Percentiles rank a stretch among this genome's conserved stretches.
phyloP scores from a whole-genome alignment of 495 filamentous ascomycete genomes.

The Pseudevernia furfuracea region DNA sequence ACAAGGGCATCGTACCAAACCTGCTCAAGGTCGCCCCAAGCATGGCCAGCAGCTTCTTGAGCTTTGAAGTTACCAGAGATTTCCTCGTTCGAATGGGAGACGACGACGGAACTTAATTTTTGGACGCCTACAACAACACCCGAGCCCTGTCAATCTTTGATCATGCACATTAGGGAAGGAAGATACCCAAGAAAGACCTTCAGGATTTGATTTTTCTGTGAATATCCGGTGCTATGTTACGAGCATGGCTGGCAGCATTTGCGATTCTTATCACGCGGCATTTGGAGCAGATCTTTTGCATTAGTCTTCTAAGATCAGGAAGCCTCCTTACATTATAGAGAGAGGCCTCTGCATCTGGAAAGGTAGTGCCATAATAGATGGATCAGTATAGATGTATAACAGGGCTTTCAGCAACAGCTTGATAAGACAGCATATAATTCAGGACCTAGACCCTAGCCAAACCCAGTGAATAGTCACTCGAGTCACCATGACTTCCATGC shows the following conservation, averaged over 20 bases:
- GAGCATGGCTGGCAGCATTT: conserved; percentile 2
- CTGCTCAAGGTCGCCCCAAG: conserved; percentile 94
- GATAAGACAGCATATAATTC: background rate
- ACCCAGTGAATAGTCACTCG: background rate
- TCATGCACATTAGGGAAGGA: conserved; percentile 6
- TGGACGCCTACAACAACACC: background rate
- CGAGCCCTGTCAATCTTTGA: background rate
- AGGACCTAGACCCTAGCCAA: background rate
- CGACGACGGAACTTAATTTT: conserved; percentile 11
- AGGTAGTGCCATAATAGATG: conserved; percentile 4
- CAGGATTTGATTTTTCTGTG: background rate
- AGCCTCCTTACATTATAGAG: background rate
- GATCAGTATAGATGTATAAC: background rate
- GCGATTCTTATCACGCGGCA: background rate
- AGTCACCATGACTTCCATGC: background rate
- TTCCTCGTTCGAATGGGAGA: conserved; percentile 58
- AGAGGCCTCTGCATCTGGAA: background rate
- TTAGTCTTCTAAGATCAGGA: conserved; percentile 2
- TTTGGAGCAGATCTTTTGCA: background rate
- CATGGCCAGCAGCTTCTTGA: conserved; percentile 97
- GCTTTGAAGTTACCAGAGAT: conserved; percentile 88
- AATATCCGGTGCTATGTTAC: background rate
- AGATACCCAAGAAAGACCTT: conserved; percentile 13
- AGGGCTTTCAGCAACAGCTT: background rate
- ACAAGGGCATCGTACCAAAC: conserved; percentile 91